phyloP scores from a whole-genome alignment of 2,329 filamentous ascomycete genomes.

The Pseudocercospora ulei region DNA sequence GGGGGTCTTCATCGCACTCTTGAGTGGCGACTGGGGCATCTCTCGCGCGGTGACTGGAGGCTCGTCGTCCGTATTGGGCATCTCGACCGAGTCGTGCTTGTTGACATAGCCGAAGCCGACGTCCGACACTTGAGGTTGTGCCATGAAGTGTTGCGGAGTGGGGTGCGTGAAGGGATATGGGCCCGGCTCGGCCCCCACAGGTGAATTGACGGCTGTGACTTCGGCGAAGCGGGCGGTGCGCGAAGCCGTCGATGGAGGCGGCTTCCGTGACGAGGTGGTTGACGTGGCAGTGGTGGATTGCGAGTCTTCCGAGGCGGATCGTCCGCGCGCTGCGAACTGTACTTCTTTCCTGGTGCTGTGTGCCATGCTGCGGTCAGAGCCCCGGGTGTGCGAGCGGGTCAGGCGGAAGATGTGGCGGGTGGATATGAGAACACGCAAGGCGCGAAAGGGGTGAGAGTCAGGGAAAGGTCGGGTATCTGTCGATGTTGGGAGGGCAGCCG shows the following conservation, averaged over 20 bases:
- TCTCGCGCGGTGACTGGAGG: conserved; percentile 45
- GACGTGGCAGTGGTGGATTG: conserved; percentile 23
- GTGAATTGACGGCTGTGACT: conserved; percentile 68
- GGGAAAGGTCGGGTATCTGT: conserved; percentile 12
- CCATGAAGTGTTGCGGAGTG: conserved; percentile 48
- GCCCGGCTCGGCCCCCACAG: conserved; percentile 50
- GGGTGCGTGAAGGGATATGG: conserved; percentile 51
- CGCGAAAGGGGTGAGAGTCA: conserved; percentile 20
- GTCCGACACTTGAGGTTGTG: conserved; percentile 66
- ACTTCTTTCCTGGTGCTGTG: conserved; percentile 41
- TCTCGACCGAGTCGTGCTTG: conserved; percentile 48
- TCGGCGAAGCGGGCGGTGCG: conserved; percentile 72
- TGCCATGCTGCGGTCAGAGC: conserved; percentile 39
- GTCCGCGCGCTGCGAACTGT: conserved; percentile 36
- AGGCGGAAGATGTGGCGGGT: conserved; percentile 14
- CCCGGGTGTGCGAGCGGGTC: conserved; percentile 3
- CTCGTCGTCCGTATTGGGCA: conserved; percentile 43
- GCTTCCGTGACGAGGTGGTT: conserved; percentile 23
- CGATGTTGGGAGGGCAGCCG: conserved; percentile 24
- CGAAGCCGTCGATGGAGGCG: conserved; percentile 40
- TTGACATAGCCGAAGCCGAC: conserved; percentile 87
- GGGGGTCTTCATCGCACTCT: conserved; percentile 81
- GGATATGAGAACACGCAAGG: conserved; percentile 16
- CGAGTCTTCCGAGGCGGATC: conserved; percentile 31
- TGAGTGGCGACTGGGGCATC: conserved; percentile 63